Evolutionary conservation across 2,329 filamentous ascomycete species (phyloP), one percentile per base, ranked within the genome.

Genomic region (Massarina eburnea): DNA sequence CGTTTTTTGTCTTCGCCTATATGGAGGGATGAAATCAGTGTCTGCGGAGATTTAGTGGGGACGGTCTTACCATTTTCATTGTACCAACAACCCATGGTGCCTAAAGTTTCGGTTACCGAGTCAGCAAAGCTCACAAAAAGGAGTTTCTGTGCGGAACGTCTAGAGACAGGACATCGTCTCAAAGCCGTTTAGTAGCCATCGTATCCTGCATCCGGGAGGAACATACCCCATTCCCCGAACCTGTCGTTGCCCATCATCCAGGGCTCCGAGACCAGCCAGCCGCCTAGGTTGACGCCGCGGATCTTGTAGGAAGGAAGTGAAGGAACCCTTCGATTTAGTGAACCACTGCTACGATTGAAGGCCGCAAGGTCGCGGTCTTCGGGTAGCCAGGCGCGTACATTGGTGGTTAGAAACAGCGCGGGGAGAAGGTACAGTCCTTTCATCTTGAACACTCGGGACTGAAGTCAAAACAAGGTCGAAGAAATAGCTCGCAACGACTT

Each of bases 201-300:
- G n/a, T n/a, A n/a, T n/a, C n/a, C n/a, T n/a, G n/a, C n/a, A n/a
- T n/a, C n/a, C n/a, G n/a, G n/a, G n/a, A n/a, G n/a, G n/a, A n/a
- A n/a, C n/a, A n/a, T n/a, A n/a, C 51, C 60, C 78, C 80, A 82
- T 41, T 72, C 71, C 14, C 60, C 27, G 27, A 30, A 30, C 27
- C n/a, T 30, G 27, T 30, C 27, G 27, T 30, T 55, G 17, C 55
- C 54, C 41, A 74, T 74, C 57, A 81, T 76, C 80, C 79, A 82
- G n/a, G 77, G 77, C 64, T 82, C 79, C 18, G 75, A 65, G 41
- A 81, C 57, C 52, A 81, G 79, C 29, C 74, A 69, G 1, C 74
- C 73, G 7, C 80, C 78, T 3, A 81, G 62, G 52, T 82, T 81
- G 46, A 82, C 79, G 24, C 80, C 80, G 4, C 79, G 76, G 40